Base-by-base conservation (phyloP, 805 yeast genomes). In the Cyberlindnera bimundalis region DNA sequence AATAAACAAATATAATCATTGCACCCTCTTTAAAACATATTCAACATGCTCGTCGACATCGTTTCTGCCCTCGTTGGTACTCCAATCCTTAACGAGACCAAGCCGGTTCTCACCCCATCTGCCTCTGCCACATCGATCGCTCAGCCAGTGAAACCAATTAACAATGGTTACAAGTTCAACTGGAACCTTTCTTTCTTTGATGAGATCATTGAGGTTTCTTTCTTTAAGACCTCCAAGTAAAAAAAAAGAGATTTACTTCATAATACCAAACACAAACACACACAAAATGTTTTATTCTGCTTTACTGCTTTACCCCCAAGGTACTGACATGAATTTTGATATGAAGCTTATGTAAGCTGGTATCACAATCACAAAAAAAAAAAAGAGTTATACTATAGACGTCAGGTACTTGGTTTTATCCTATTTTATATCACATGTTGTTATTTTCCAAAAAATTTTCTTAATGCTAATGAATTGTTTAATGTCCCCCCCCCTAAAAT, bases 21-120 rank as follows among this genome's bases (percentile, higher is more conserved):
- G n/a, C n/a, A n/a, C n/a, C n/a, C n/a, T 21, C 24, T 21, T 14
- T 5, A 12, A 12, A 6, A 6, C 28, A 26, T 10, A 26, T 15
- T 16, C n/a, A 35, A 23, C 26, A 42, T 42, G 46, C 30, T 42
- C 14, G 46, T 37, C 20, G 46, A 42, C 29, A 37, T 42, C 34
- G 46, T 42, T 29, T 19, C 41, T 16, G 25, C 46, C n/a, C 18
- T 42, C 25, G 27, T 32, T 33, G 46, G 46, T 16, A 37, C 46
- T n/a, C 46, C 46, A 30, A 42, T 42, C 29, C 46, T 42, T 30
- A 42, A 42, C 34, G 46, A 42, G 34, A 33, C 46, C 29, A 42
- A 42, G 29, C 39, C 46, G 14, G 21, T 40, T 2, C 26, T 40
- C 26, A 40, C 44, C 9, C 44, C 44, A n/a, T 13, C 44, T 9